Conservation (phyloP, 1,284 basidiomycete genomes). For the Ustilago loliicola region DNA sequence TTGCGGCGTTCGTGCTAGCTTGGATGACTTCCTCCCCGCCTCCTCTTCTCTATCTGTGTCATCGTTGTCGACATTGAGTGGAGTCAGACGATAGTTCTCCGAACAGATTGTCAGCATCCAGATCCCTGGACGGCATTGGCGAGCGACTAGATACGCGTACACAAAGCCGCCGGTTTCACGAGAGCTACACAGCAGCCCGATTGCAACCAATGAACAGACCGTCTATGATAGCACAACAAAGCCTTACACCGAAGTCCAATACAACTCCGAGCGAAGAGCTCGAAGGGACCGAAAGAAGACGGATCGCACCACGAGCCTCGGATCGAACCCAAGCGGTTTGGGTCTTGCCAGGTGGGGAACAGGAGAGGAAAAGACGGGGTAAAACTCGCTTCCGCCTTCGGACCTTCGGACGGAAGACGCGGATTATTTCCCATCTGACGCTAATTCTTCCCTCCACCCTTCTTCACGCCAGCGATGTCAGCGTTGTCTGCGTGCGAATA, state of each 20-base stretch:
- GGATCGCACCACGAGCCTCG: too few species aligned
- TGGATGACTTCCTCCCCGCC: background rate
- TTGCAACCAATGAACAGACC: too few species aligned
- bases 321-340: too few species aligned
- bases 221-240: too few species aligned
- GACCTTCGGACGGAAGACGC: conserved; percentile 42
- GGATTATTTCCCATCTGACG: conserved; percentile 9
- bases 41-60: background rate
- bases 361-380: conserved; percentile 2
- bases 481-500: conserved; percentile 5
- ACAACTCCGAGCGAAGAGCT: too few species aligned
- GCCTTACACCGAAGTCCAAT: too few species aligned
- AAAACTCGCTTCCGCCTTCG: conserved; percentile 8
- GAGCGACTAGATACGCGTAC: too few species aligned
- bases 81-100: background rate
- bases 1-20: conserved; percentile 11
- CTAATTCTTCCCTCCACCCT: conserved; percentile 1
- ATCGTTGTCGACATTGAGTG: background rate
- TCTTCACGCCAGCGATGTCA: background rate
- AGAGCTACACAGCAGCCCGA: too few species aligned
- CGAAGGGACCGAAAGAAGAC: too few species aligned
- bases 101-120: too few species aligned
- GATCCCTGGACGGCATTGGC: too few species aligned
- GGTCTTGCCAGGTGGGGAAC: background rate
- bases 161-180: too few species aligned